Evolutionary conservation across 768 basidiomycete genomes (phyloP).

Genomic region (Kwoniella dejecticola): DNA sequence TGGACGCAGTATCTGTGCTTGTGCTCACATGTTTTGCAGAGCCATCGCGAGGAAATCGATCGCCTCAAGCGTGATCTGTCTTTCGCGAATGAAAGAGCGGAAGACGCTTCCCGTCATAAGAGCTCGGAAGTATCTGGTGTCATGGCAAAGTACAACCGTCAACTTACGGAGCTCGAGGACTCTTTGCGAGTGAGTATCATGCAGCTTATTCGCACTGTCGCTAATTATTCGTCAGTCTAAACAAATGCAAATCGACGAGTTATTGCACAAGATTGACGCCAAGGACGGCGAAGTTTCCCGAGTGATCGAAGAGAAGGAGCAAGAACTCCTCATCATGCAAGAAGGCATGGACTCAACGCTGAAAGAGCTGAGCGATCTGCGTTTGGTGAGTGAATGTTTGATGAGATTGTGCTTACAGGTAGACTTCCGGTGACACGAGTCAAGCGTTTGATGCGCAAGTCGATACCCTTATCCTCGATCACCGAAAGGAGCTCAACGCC

Average conservation of each 20-base stretch:
- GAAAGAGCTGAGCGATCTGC: constrained; percentile 78
- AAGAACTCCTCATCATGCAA: constrained; percentile 92
- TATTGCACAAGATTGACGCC: constrained; percentile 76
- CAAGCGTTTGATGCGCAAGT: constrained; percentile 95
- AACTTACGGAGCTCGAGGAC: constrained; percentile 93
- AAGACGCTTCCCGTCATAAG: constrained; percentile 87
- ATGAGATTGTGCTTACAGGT: constrained; percentile 12
- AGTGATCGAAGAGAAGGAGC: constrained; percentile 90
- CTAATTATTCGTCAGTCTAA: constrained; percentile 66
- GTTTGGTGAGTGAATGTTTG: constrained; percentile 64
- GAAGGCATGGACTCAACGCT: constrained; percentile 93
- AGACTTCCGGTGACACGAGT: constrained; percentile 82
- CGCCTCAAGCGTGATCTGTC: constrained; percentile 85
- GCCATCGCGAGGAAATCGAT: constrained; percentile 93
- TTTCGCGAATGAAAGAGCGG: constrained; percentile 97
- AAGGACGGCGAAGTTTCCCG: constrained; percentile 75
- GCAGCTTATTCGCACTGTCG: neutral
- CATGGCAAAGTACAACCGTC: constrained; percentile 90
- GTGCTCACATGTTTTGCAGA: constrained; percentile 52
- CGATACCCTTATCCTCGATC: constrained; percentile 92
- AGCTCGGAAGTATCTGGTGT: constrained; percentile 87
- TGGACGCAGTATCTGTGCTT: neutral
- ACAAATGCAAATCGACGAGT: constrained; percentile 93
- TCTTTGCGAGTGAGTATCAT: constrained; percentile 73
- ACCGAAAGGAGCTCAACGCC: constrained; percentile 94